Evolutionary conservation across 345 rosid genomes (phyloP).

Genomic region (Corchorus olitorius): DNA sequence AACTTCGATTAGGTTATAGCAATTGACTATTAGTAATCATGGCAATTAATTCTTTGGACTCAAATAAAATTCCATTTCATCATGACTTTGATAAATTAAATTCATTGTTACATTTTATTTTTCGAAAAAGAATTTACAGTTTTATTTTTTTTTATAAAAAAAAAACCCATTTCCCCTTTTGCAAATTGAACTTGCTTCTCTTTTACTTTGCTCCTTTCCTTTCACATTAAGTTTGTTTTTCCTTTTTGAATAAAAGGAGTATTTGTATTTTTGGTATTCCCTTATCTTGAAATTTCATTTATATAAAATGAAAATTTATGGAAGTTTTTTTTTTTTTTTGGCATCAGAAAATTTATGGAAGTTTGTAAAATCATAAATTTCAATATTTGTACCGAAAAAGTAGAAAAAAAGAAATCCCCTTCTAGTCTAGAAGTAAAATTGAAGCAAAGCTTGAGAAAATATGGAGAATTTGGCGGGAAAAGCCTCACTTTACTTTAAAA

Average conservation of each 20-base stretch:
- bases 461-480: conserved; percentile 1
- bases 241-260: background rate
- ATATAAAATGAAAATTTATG: no score
- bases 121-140: no score
- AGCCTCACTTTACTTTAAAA: background rate
- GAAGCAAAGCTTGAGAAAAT: background rate
- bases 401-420: background rate
- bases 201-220: background rate
- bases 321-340: no score
- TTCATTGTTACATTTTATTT: background rate
- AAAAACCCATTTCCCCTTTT: background rate
- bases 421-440: background rate
- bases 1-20: background rate
- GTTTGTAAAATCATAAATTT: no score
- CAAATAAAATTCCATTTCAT: background rate
- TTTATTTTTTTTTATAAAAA: background rate
- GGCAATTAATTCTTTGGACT: background rate
- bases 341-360: no score
- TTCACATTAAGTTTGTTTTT: background rate
- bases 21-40: conserved; percentile 1
- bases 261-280: no score
- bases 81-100: background rate
- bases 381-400: background rate
- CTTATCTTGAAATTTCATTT: background rate
- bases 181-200: background rate